A percentile compares a stretch with the other conserved stretches of the same genome.
phyloP scores from a whole-genome alignment of 1,284 basidiomycete species.

The Chalciporus sp. region DNA sequence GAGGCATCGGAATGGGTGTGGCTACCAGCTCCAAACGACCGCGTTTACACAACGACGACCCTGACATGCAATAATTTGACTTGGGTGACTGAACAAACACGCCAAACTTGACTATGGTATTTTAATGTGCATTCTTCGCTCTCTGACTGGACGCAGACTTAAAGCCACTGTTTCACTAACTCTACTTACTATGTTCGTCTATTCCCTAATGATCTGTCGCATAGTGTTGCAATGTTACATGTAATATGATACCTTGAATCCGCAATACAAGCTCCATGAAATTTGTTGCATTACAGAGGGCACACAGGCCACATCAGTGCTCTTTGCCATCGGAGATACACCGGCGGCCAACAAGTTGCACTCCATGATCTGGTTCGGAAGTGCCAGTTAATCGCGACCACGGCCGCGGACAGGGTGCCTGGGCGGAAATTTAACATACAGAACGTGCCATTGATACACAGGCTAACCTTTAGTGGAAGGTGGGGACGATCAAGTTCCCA shows the following conservation, averaged over 20 bases:
- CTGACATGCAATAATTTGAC: conserved; percentile 44
- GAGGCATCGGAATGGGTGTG: conserved; percentile 68
- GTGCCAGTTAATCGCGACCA: conserved; percentile 2
- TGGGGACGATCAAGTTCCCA: conserved; percentile 33
- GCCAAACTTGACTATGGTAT: conserved; percentile 25
- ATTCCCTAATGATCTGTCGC: conserved; percentile 36
- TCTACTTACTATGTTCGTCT: conserved; percentile 34
- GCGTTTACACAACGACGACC: conserved; percentile 55
- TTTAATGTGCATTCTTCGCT: conserved; percentile 32
- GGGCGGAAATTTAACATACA: conserved; percentile 30
- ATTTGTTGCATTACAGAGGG: conserved; percentile 2
- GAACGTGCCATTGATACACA: conserved; percentile 15
- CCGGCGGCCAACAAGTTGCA: conserved; percentile 5
- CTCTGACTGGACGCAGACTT: conserved; percentile 26
- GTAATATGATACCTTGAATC: conserved; percentile 41
- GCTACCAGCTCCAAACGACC: conserved; percentile 55
- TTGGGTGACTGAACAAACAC: conserved; percentile 22
- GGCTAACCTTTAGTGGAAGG: conserved; percentile 24
- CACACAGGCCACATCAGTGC: conserved; percentile 2
- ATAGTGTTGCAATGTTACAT: conserved; percentile 36
- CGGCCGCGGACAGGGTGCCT: conserved; percentile 30
- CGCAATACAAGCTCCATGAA: conserved; percentile 18
- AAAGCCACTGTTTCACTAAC: conserved; percentile 36
- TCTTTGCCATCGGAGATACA: conserved; percentile 16
- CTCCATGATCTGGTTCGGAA: conserved; percentile 2